These are phyloP conservation scores for Trichoderma atrobrunneum DNA, from an alignment of 2,329 filamentous ascomycete species.

Conservation along the genomic window DNA sequence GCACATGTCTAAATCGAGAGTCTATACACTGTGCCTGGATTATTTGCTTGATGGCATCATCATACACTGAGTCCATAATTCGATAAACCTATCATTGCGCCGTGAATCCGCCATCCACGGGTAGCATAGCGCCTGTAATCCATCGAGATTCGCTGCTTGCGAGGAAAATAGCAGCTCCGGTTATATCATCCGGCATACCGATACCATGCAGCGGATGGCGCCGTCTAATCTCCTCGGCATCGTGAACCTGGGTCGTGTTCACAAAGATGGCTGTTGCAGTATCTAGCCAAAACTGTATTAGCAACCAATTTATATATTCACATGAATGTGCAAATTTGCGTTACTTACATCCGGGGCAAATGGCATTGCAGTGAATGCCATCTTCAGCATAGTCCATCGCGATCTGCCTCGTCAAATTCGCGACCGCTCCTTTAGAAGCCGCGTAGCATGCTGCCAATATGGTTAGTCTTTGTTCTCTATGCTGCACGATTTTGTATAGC, in stretches of 20 bases:
- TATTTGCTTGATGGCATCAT: neutral
- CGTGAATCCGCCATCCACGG: conserved; percentile 42
- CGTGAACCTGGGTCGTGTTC: conserved; percentile 23
- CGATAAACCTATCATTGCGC: conserved; percentile 26
- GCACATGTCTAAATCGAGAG: neutral
- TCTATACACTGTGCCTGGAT: neutral
- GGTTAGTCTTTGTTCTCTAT: neutral
- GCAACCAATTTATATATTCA: neutral
- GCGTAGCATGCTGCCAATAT: conserved; percentile 37
- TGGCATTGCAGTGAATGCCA: conserved; percentile 51
- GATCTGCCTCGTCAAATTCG: conserved; percentile 47
- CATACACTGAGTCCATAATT: neutral
- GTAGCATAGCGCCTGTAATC: conserved; percentile 40
- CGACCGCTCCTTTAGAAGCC: conserved; percentile 49
- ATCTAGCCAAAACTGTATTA: conserved; percentile 19
- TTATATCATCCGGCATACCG: conserved; percentile 29
- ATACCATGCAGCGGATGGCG: conserved; percentile 30
- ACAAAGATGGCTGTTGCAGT: conserved; percentile 29
- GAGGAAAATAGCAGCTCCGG: conserved; percentile 38
- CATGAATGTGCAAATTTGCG: neutral
- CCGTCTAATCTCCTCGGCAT: conserved; percentile 17
- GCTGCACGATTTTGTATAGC: neutral
- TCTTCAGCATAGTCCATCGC: conserved; percentile 49
- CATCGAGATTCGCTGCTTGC: conserved; percentile 39
- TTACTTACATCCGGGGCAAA: conserved; percentile 47